phyloP scores from a whole-genome alignment of 164 flowering plant species.

The Nymphaea thermarum region DNA sequence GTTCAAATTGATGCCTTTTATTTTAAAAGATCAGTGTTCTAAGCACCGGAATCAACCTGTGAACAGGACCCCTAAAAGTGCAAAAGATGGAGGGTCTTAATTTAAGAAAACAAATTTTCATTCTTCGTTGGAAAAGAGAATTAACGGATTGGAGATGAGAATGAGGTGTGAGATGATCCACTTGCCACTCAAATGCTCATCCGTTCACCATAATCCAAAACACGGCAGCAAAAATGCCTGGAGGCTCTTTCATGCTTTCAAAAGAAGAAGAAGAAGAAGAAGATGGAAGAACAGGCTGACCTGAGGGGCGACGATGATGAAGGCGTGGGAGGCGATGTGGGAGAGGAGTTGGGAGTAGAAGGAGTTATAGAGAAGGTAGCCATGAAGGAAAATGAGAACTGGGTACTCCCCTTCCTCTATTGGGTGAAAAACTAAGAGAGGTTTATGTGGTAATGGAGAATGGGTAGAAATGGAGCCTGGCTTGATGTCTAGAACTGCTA shows the following conservation, averaged over 20 bases:
- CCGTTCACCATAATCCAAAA: too few relatives aligned
- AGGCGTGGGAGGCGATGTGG: slow-evolving; percentile 84
- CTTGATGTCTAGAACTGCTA: slow-evolving; percentile 7
- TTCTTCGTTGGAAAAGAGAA: too few relatives aligned
- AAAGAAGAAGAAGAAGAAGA: neutral
- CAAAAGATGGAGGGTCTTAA: too few relatives aligned
- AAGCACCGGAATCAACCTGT: too few relatives aligned
- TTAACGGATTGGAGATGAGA: too few relatives aligned
- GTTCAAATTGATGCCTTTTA: too few relatives aligned
- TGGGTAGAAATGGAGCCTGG: neutral
- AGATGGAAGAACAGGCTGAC: slow-evolving; percentile 13
- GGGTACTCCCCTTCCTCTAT: slow-evolving; percentile 43
- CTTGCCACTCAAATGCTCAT: too few relatives aligned
- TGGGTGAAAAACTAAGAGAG: slow-evolving; percentile 46
- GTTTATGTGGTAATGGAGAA: slow-evolving; percentile 35
- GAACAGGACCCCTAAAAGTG: too few relatives aligned
- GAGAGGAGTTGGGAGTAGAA: slow-evolving; percentile 78
- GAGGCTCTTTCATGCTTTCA: neutral
- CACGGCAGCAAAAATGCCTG: too few relatives aligned
- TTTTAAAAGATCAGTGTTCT: too few relatives aligned
- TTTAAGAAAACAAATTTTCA: too few relatives aligned
- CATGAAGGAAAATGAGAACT: slow-evolving; percentile 59
- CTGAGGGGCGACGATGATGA: slow-evolving; percentile 90
- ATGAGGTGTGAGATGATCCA: too few relatives aligned
- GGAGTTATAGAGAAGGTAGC: slow-evolving; percentile 60